Base-by-base conservation (phyloP, 2,329 filamentous ascomycete genomes). In the Fusarium nurragi region DNA sequence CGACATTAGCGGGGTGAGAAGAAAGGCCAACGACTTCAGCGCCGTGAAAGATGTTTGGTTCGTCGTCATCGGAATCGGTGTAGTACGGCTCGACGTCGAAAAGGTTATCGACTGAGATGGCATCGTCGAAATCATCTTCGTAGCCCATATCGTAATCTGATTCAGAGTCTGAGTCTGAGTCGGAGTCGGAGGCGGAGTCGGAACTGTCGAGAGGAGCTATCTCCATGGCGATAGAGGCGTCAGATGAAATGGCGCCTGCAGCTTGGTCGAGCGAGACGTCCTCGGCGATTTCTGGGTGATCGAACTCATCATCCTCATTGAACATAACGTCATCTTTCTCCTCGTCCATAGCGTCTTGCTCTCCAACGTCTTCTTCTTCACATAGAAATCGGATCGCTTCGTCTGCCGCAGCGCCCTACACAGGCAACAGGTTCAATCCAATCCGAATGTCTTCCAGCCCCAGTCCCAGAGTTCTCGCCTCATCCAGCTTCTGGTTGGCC, bases 401-500 rank as follows among this genome's bases (percentile, higher is more conserved):
- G 1, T 60, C 38, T 23, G 40, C 51, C 26, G 51, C 49, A 5
- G 34, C 55, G 5, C 41, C 37, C 76, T 75, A 77, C 5, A 67
- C 65, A 4, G 75, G 75, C 32, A 78, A 54, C 19, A 78, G 48
- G 13, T 61, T 60, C 5, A 59, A 21, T 8, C 74, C 71, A 18
- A 78, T 68, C 11, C 18, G 36, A 4, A 78, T 32, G 4, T 72
- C 48, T 1, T 49, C 19, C 2, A 75, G 32, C 0, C 26, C 7
- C 22, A 77, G 3, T 1, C 71, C 71, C 2, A 70, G 49, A 10
- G 23, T 23, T 5, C 51, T 52, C 3, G 76, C 76, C 18, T 74
- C 59, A 0, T 57, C 44, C 1, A 78, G 64, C 28, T 65, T 72
- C 9, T 23, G 13, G 38, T 74, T 75, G 4, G 69, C 66, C 43